Evolutionary conservation across 805 yeast species (phyloP), one percentile per base, ranked within the genome.

Genomic region (Cyberlindnera sargentensis): DNA sequence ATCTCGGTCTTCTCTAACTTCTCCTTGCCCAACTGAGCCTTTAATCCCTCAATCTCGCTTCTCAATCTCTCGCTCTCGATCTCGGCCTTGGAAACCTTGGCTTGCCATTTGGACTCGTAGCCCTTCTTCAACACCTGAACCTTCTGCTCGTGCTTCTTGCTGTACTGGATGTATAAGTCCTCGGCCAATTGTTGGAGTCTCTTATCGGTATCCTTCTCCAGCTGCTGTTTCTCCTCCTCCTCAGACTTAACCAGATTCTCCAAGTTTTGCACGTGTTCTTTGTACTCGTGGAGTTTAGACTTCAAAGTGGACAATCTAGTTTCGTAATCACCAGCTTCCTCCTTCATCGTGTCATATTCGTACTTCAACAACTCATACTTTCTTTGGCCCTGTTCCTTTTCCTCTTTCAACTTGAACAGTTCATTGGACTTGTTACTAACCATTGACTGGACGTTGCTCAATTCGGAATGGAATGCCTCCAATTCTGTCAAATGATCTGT

Each of bases 71-170:
- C 71, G 44, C 67, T 72, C 47, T 75, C 78, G 34, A 62, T 51
- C 9, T 63, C 62, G 25, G 70, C 57, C 45, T 65, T 70, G 39
- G 64, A 69, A 47, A 68, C 65, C 54, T 69, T 74, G 47, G 60
- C 57, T 39, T 70, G 64, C 70, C 74, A 76, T 52, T 75, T 78
- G 30, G 66, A 63, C 51, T 78, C 83, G 55, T 75, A 78, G 3
- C 77, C 79, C 44, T 73, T 71, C 57, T 77, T 82, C 54, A 81
- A 64, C 30, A 77, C 73, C 10, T 72, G 71, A 7, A 85, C 83
- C 60, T 85, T 85, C 41, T 76, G 74, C 48, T 81, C 86, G 56
- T 86, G 95, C 57, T 86, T 85, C 40, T 82, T 78, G 3, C 87
- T 76, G 56, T 85, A 85, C 57, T 82, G 89, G 33, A 75, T 70